A percentile compares a stretch with the other conserved stretches of the same genome.
phyloP scores from a whole-genome alignment of 345 rosid species.

The Salix dunnii region DNA sequence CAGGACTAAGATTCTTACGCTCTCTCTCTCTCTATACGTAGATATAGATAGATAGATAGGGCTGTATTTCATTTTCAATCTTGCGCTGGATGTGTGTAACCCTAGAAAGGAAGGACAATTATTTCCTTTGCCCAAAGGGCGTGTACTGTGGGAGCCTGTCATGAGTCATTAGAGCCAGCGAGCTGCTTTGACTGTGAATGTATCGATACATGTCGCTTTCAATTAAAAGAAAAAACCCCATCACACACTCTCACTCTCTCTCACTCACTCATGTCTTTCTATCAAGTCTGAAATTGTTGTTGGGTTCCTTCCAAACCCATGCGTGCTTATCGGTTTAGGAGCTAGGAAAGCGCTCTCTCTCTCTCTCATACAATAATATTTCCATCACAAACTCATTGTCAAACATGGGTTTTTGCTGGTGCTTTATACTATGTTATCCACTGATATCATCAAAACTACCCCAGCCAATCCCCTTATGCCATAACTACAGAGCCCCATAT shows the following conservation, averaged over 20 bases:
- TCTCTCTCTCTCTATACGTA: no score
- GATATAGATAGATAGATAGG: no score
- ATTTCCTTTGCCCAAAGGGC: slow-evolving; percentile 5
- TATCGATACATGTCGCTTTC: slow-evolving; percentile 28
- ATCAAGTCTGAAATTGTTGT: slow-evolving; percentile 5
- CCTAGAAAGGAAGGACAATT: slow-evolving; percentile 22
- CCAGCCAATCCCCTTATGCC: no score
- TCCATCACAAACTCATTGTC: not conserved
- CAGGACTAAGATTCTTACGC: no score
- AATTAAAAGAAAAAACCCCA: slow-evolving; percentile 37
- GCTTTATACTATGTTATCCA: not conserved
- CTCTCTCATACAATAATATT: not conserved
- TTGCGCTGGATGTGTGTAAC: slow-evolving; percentile 25
- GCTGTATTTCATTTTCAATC: not conserved
- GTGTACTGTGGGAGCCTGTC: not conserved
- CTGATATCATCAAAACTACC: no score
- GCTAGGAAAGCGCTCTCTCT: not conserved
- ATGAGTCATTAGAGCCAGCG: no score
- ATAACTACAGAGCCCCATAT: no score
- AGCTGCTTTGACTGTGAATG: not conserved
- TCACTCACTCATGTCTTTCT: not conserved
- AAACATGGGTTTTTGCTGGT: not conserved
- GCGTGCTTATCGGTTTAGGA: not conserved
- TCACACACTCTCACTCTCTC: slow-evolving; percentile 1
- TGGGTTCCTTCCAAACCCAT: slow-evolving; percentile 1